Evolutionary conservation across 768 basidiomycete species (phyloP), one percentile per base, ranked within the genome.

Genomic region (Chalciporus sphaerocephalus): DNA sequence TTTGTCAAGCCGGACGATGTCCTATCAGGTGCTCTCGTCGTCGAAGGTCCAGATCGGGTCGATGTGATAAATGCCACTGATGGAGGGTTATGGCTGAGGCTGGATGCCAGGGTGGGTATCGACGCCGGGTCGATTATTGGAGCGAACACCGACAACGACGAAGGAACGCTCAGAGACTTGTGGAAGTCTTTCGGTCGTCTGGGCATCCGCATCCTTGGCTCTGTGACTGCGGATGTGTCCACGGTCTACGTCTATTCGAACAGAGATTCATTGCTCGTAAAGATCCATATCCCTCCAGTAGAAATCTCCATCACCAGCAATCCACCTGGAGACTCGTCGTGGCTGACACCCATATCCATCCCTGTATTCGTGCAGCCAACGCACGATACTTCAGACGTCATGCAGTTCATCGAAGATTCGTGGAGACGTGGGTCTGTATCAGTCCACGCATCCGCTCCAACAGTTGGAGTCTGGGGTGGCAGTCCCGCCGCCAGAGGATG

Each of bases 161-260:
- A 86, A 44, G 68, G 69, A 23, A 30, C 79, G 6, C 47, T 80
- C 37, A 50, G 58, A n/a, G 64, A 64, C 36, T 47, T 79, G 23
- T 85, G 82, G 81, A 88, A 84, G 63, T 68, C 75, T 2, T 46
- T 88, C 15, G 87, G 86, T 3, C 73, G 84, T 25, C 82, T 85
- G 75, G 78, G 84, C 5, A 74, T 90, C 23, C 70, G 70, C 25
- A 65, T 59, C 11, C 54, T 91, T 42, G 76, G 78, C 50, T 69
- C 65, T 12, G 76, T 86, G 11, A 74, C 85, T 5, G 72, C 85
- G 33, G 66, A 74, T 43, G 63, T 83, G 42, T 74, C 71, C 37
- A 74, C 72, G 3, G 70, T 85, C 47, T 58, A 69, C 23, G 58
- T 89, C 2, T 63, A 70, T 20, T 73, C 81, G 5, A 62, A 73